phyloP scores from a whole-genome alignment of 108 stramenopile genomes.

The Poteriospumella lacustris region DNA sequence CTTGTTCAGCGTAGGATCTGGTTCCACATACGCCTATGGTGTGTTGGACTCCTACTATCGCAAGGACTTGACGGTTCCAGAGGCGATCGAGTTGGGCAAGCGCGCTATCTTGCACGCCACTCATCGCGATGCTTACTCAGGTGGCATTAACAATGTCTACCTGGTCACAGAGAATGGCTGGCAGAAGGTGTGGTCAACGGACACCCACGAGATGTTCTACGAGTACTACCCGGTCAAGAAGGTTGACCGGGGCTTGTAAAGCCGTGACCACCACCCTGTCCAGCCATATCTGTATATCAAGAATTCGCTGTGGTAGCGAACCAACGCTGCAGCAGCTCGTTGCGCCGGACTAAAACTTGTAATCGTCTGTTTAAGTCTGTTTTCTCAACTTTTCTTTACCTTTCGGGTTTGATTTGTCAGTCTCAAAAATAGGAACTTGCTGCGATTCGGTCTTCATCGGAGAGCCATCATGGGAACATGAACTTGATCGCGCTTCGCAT shows the following conservation, averaged over 20 bases:
- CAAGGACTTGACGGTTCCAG: conserved; percentile 88
- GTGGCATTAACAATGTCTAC: conserved; percentile 69
- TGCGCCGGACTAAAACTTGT: too few relatives aligned
- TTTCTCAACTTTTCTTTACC: too few relatives aligned
- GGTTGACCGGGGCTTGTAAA: neutral
- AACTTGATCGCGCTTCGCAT: too few relatives aligned
- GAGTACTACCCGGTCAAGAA: conserved; percentile 51
- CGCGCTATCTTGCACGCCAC: conserved; percentile 98
- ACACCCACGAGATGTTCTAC: conserved; percentile 97
- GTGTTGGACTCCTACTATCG: conserved; percentile 88
- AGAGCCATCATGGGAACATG: too few relatives aligned
- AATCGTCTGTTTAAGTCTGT: too few relatives aligned
- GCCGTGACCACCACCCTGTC: too few relatives aligned
- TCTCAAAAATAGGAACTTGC: too few relatives aligned
- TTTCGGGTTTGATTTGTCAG: too few relatives aligned
- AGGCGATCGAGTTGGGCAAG: conserved; percentile 98
- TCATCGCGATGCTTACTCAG: conserved; percentile 97
- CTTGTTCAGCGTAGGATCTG: conserved; percentile 95
- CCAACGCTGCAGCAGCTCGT: too few relatives aligned
- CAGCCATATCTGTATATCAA: too few relatives aligned
- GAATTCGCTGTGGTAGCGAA: too few relatives aligned
- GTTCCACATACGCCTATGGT: conserved; percentile 98
- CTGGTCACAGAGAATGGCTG: conserved; percentile 95
- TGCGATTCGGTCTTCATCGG: too few relatives aligned
- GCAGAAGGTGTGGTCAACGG: conserved; percentile 86